These are phyloP conservation scores for Ophiocordyceps camponoti-rufipedis DNA, from an alignment of 2,329 filamentous ascomycete genomes.

Conservation along the genomic window DNA sequence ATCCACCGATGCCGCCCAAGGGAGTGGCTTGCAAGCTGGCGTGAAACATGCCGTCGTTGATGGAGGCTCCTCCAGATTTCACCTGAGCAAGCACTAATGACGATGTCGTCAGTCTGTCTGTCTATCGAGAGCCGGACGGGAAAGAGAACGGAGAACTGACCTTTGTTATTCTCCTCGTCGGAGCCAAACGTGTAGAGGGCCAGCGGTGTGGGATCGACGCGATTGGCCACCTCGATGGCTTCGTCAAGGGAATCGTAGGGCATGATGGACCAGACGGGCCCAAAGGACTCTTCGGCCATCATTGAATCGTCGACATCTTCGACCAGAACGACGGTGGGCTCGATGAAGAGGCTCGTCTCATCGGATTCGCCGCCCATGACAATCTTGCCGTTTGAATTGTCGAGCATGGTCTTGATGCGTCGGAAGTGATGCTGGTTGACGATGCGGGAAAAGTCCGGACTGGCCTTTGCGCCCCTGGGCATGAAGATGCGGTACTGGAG, in stretches of 20 bases:
- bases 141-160: slow-evolving; percentile 19
- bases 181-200: slow-evolving; percentile 73
- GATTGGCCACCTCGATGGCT: slow-evolving; percentile 66
- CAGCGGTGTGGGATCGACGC: slow-evolving; percentile 67
- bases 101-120: neutral
- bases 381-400: slow-evolving; percentile 65
- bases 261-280: slow-evolving; percentile 74
- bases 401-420: slow-evolving; percentile 82
- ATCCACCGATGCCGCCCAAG: slow-evolving; percentile 30
- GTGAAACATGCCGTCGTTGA: slow-evolving; percentile 30
- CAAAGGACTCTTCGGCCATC: slow-evolving; percentile 74
- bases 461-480: slow-evolving; percentile 62
- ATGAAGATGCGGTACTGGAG: slow-evolving; percentile 59
- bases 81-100: slow-evolving; percentile 16
- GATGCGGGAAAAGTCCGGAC: slow-evolving; percentile 62
- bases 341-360: slow-evolving; percentile 64
- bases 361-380: slow-evolving; percentile 75
- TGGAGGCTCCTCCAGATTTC: slow-evolving; percentile 29
- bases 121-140: neutral
- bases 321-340: slow-evolving; percentile 82
- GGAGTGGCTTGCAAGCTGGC: slow-evolving; percentile 21
- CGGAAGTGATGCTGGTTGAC: slow-evolving; percentile 65
- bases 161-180: slow-evolving; percentile 56
- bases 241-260: slow-evolving; percentile 66
- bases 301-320: slow-evolving; percentile 54